phyloP scores from a whole-genome alignment of 1,284 basidiomycete species.

The Puccinia hordei region DNA sequence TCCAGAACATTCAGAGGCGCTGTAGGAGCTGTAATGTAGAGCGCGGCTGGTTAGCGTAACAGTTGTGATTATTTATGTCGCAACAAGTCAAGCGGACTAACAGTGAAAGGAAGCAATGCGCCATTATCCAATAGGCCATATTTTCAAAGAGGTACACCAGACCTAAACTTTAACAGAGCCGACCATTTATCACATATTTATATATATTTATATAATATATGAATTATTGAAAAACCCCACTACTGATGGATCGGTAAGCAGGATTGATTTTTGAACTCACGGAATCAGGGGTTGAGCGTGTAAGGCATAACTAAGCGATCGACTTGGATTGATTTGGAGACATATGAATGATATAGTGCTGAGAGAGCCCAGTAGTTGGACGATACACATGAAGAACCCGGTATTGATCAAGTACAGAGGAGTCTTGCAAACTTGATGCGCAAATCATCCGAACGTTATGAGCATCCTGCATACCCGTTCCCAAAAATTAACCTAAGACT shows the following conservation, averaged over 20 bases:
- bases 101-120: neutral
- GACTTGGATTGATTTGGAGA: neutral
- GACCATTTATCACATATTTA: neutral
- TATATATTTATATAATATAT: neutral
- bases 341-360: neutral
- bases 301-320: neutral
- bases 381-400: neutral
- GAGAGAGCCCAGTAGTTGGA: neutral
- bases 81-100: neutral
- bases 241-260: neutral
- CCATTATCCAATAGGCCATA: conserved; percentile 2
- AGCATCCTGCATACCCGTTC: neutral
- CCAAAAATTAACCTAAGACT: too few species aligned
- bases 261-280: neutral
- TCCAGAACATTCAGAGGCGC: neutral
- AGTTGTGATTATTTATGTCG: neutral
- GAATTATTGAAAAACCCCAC: neutral
- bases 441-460: neutral
- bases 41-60: neutral
- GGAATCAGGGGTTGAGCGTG: conserved; percentile 7
- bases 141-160: conserved; percentile 4
- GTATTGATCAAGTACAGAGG: neutral
- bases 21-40: neutral
- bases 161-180: neutral
- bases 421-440: neutral